Percentiles rank a stretch among this genome's conserved stretches.
phyloP scores from a whole-genome alignment of 1,284 basidiomycete genomes.

The Microbotryum intermedium region DNA sequence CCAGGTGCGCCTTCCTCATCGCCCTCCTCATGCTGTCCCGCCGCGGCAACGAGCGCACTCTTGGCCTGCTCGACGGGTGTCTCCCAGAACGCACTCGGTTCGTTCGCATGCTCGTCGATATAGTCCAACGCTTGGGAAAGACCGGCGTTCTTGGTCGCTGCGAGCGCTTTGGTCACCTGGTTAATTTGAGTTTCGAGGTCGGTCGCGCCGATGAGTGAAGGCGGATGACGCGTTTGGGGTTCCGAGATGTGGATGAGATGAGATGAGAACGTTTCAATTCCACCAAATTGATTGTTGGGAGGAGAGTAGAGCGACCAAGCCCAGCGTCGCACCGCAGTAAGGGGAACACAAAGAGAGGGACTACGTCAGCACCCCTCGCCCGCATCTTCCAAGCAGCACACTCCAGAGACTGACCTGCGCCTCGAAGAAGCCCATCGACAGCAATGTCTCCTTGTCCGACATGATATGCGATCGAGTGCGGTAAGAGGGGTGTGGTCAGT shows the following conservation, averaged over 20 bases:
- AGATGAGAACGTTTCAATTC: too few species aligned
- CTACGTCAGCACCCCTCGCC: too few species aligned
- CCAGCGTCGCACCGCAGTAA: too few species aligned
- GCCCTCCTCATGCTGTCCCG: slow-evolving; percentile 1
- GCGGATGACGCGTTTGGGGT: too few species aligned
- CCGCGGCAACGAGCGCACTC: neutral
- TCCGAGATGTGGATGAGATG: too few species aligned
- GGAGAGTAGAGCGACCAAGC: too few species aligned
- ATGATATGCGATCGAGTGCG: neutral
- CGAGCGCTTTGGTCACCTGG: slow-evolving; percentile 10
- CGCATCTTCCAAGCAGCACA: too few species aligned
- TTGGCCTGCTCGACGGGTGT: neutral
- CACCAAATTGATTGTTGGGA: too few species aligned
- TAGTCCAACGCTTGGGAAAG: slow-evolving; percentile 23
- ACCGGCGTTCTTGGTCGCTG: slow-evolving; percentile 17
- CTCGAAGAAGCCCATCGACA: slow-evolving; percentile 20
- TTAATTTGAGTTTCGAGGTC: too few species aligned
- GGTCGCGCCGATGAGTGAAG: too few species aligned
- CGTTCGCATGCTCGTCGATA: slow-evolving; percentile 23
- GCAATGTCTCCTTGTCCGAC: slow-evolving; percentile 11
- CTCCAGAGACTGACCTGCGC: neutral
- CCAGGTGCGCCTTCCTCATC: neutral
- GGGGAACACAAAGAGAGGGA: too few species aligned
- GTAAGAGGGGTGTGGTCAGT: neutral
- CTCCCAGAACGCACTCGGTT: slow-evolving; percentile 5